Evolutionary conservation across 2,329 filamentous ascomycete species (phyloP).

Genomic region (Macrophomina pseudophaseolina): DNA sequence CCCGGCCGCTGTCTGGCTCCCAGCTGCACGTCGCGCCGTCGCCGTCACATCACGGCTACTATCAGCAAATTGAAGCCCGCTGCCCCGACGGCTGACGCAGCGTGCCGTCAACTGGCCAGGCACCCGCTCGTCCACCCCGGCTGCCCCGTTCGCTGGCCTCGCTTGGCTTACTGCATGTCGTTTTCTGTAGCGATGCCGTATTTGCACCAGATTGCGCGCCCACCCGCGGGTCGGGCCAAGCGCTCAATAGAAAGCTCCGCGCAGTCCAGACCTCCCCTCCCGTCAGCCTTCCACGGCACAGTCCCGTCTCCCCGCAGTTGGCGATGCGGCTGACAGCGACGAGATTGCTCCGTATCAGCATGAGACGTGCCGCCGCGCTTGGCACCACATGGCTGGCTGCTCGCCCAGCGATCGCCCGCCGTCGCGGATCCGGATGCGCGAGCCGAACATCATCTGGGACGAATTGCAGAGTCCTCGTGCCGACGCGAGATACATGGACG

Average conservation of each 20-base stretch:
- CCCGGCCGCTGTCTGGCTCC: background rate
- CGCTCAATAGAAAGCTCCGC: background rate
- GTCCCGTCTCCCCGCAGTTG: conserved; percentile 8
- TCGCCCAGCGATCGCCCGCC: background rate
- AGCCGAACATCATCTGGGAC: background rate
- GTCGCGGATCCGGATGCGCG: background rate
- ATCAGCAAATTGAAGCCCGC: conserved; percentile 3
- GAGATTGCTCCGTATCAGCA: conserved; percentile 20
- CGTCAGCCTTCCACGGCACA: background rate
- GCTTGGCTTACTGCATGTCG: conserved; percentile 10
- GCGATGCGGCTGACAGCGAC: conserved; percentile 8
- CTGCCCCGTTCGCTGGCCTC: background rate
- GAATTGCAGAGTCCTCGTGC: background rate
- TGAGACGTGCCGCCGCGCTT: conserved; percentile 9
- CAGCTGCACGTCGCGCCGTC: conserved; percentile 16
- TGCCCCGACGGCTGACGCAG: conserved; percentile 6
- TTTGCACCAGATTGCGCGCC: conserved; percentile 17
- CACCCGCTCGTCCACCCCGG: background rate
- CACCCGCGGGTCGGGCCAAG: conserved; percentile 10
- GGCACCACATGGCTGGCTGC: background rate
- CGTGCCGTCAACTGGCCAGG: background rate
- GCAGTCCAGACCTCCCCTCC: background rate
- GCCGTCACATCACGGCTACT: conserved; percentile 22
- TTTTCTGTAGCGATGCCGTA: conserved; percentile 6
- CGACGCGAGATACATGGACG: background rate